Base-by-base conservation (phyloP, 176 grass and related monocot genomes). In the Oryza brachyantha region DNA sequence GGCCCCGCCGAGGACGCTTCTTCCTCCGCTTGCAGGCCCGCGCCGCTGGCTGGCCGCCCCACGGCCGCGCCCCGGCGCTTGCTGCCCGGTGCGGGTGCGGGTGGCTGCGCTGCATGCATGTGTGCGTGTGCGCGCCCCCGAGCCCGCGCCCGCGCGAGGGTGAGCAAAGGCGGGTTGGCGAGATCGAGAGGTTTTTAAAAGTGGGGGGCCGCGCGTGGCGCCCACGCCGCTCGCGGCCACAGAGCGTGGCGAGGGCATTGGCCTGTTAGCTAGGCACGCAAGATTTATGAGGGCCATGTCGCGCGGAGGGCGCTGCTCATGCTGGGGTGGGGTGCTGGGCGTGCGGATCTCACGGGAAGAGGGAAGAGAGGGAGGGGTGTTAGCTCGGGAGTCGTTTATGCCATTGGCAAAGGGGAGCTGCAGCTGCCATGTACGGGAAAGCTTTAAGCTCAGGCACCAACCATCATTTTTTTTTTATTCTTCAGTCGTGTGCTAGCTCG, bases 261-360 rank as follows among this genome's bases (percentile, higher is more conserved):
- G 61, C 64, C 27, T 13, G 36, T 45, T 29, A 60, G 8, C 57
- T 41, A 62, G 13, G 19, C 86, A 84, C 57, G 86, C 86, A 88
- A 88, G 86, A 88, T 84, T 84, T 84, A 84, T 81, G 86, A 84
- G 75, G 34, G 16, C 76, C 86, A 77, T 70, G 70, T 50, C 64
- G 64, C 76, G 58, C 64, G 81, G 86, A 31, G 61, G 61, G 34
- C 48, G 67, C 73, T 48, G 64, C 63, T 35, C 68, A 77, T 36
- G 60, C 83, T n/a, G n/a, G n/a, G n/a, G n/a, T n/a, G n/a, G 66
- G 72, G 57, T 19, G 13, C 73, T 32, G 83, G 59, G 32, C 66
- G 3, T 19, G 70, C 70, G 70, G 26, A 40, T 80, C 59, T 39
- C 86, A 35, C 74, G 80, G 80, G 38, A 68, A 5, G 41, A 71